Conservation (phyloP, 1,139 yeast genomes). For the Pichia sp. region DNA sequence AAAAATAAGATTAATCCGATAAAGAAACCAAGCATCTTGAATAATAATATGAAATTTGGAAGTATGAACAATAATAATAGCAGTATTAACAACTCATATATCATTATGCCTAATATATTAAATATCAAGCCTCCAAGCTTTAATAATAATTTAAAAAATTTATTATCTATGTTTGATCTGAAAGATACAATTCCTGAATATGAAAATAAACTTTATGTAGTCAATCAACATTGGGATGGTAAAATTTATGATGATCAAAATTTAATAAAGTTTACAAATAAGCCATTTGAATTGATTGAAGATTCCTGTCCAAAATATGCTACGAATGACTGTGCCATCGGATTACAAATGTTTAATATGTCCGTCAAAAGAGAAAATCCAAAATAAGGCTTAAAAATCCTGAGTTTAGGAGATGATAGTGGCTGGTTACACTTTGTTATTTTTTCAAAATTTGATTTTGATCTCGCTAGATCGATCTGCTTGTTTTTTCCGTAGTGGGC, state of each 20-base stretch:
- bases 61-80: neutral
- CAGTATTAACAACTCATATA: neutral
- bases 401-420: too few species aligned
- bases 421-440: neutral
- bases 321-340: constrained; percentile 61
- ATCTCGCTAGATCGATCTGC: too few species aligned
- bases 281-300: constrained; percentile 62
- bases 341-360: constrained; percentile 70
- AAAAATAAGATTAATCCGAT: too few species aligned
- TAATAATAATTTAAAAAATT: constrained; percentile 25
- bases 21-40: neutral
- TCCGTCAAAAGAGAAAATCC: constrained; percentile 67
- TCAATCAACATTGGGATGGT: constrained; percentile 15
- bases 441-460: neutral
- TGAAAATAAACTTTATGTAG: constrained; percentile 16
- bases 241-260: constrained; percentile 21
- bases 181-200: constrained; percentile 22
- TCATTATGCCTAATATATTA: constrained; percentile 18
- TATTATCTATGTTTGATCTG: constrained; percentile 20
- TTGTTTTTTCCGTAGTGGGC: too few species aligned
- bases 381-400: constrained; percentile 22
- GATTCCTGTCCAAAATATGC: constrained; percentile 50
- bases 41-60: neutral
- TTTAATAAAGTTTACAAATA: constrained; percentile 33
- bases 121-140: constrained; percentile 28